Percentiles rank a stretch among this genome's conserved stretches.
Evolutionary conservation across 2,329 filamentous ascomycete species (phyloP).

Genomic region (Aspergillus sp.): DNA sequence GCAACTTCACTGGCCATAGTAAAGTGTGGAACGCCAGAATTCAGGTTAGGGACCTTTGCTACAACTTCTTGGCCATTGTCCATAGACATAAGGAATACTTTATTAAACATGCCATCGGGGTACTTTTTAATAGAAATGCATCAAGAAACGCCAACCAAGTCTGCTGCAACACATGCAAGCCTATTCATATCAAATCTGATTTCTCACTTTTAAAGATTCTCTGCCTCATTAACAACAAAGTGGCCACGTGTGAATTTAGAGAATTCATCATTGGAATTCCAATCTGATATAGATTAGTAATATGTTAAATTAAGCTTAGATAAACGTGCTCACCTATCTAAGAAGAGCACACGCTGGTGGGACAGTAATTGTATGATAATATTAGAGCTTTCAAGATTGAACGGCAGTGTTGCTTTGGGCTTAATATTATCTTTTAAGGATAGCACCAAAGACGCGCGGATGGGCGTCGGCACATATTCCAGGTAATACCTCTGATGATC

Average conservation of each 20-base stretch:
- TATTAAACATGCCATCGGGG: constrained; percentile 29
- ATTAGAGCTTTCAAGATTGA: constrained; percentile 8
- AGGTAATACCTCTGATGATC: constrained; percentile 3
- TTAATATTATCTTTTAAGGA: constrained; percentile 5
- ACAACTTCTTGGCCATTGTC: constrained; percentile 25
- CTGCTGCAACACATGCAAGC: constrained; percentile 14
- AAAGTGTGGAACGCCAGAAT: constrained; percentile 22
- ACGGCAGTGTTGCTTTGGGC: constrained; percentile 7
- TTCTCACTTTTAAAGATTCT: constrained; percentile 18
- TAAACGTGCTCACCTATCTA: constrained; percentile 10
- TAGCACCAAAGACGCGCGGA: constrained; percentile 8
- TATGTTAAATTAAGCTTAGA: constrained; percentile 5
- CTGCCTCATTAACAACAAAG: constrained; percentile 20
- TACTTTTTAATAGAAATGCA: constrained; percentile 16
- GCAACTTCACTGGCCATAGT: constrained; percentile 36
- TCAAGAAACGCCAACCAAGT: constrained; percentile 12
- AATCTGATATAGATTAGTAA: constrained; percentile 16
- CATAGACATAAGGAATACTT: constrained; percentile 25
- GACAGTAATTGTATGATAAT: constrained; percentile 3
- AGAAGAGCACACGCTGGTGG: constrained; percentile 7
- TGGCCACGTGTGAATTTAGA: constrained; percentile 25
- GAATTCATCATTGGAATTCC: constrained; percentile 22
- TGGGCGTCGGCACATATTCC: constrained; percentile 8
- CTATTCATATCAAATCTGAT: constrained; percentile 17
- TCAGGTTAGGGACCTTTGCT: constrained; percentile 30